These are phyloP conservation scores for Globisporangium mamillatum DNA, from an alignment of 352 stramenopile genomes.

Conservation along the genomic window DNA sequence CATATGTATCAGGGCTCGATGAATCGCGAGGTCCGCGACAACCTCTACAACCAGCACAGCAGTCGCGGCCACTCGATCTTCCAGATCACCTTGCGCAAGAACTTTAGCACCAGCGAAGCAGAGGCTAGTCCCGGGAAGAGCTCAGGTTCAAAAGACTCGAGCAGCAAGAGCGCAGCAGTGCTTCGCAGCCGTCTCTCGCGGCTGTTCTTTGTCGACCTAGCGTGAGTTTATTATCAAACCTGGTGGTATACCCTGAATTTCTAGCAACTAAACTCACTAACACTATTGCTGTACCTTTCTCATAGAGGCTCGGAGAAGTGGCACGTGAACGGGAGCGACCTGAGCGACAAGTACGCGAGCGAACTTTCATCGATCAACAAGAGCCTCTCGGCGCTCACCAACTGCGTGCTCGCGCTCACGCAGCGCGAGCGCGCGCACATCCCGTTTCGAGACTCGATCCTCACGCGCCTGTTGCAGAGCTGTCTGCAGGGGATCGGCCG, in stretches of 20 bases:
- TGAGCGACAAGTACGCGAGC: constrained; percentile 59
- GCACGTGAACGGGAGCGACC: constrained; percentile 50
- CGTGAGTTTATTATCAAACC: constrained; percentile 23
- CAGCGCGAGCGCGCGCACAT: constrained; percentile 53
- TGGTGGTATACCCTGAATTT: not conserved
- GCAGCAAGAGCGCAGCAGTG: not conserved
- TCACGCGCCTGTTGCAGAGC: constrained; percentile 67
- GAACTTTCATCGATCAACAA: constrained; percentile 74
- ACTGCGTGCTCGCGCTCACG: constrained; percentile 68
- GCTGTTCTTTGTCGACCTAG: constrained; percentile 73
- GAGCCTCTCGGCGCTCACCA: constrained; percentile 68
- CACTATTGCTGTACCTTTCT: not conserved
- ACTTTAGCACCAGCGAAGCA: constrained; percentile 11
- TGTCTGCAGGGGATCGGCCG: constrained; percentile 50
- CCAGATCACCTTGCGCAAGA: constrained; percentile 59
- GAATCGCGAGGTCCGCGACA: constrained; percentile 69
- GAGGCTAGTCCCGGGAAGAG: constrained; percentile 4
- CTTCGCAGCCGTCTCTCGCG: constrained; percentile 47
- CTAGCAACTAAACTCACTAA: not conserved
- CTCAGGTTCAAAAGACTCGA: not conserved
- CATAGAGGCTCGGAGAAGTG: constrained; percentile 66
- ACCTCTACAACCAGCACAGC: constrained; percentile 71
- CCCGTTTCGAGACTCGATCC: constrained; percentile 64
- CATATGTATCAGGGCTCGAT: constrained; percentile 37
- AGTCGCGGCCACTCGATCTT: constrained; percentile 73